Evolutionary conservation across 352 stramenopile genomes (phyloP), one percentile per base, ranked within the genome.

Genomic region (Phytophthora vignae): DNA sequence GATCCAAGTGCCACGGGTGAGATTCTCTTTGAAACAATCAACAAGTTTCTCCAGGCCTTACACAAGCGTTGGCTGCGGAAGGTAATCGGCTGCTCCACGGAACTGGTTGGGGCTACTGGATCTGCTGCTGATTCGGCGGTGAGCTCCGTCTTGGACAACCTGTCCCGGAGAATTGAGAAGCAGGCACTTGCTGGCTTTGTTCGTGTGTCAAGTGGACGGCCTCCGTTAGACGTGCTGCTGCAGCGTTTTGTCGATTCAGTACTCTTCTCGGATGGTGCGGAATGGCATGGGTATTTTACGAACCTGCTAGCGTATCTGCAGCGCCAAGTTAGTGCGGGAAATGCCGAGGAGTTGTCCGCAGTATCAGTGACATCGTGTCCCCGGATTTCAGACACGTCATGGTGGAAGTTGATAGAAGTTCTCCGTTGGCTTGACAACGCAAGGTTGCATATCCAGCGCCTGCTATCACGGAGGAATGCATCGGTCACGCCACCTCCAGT

Each of bases 231-330:
- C 52, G 33, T 46, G 6, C 31, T 77, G 55, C 21, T 77, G 17
- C 59, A 77, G 38, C 55, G 40, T n/a, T 77, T 74, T 25, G 46
- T 73, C 17, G 59, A 77, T 40, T 65, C 59, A 6, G 14, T 77
- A 27, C 11, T 74, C 25, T 58, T 63, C 19, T n/a, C 65, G 15
- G 64, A 77, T 52, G n/a, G 27, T 7, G 44, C 46, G 2, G 25
- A 58, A 42, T 74, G 70, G 70, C 40, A 74, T 15, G 36, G 33
- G 36, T 49, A 77, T 21, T 57, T 74, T 46, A 60, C 42, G 8
- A 29, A 54, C 9, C 9, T 77, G 14, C 36, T 21, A 12, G 58
- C 70, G 27, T 77, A 77, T 48, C 70, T 77, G 10, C 60, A 71
- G 15, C 65, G 70, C 49, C 70, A 74, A 25, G 22, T 62, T 15